These are phyloP conservation scores for Agrocybe chaxingu DNA, from an alignment of 768 basidiomycete species.

Conservation along the genomic window DNA sequence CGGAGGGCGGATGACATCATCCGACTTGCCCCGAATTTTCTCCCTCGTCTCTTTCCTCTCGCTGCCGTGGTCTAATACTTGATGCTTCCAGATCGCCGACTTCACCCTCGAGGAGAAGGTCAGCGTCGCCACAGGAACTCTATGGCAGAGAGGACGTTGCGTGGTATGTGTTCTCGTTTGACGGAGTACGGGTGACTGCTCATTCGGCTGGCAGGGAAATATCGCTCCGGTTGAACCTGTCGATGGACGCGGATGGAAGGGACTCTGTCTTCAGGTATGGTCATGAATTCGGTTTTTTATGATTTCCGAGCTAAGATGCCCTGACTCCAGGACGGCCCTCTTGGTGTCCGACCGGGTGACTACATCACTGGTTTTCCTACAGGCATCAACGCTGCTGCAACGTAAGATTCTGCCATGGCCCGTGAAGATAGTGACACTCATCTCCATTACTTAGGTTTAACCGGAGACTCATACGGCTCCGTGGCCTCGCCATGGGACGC, in stretches of 20 bases:
- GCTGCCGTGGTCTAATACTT: no score
- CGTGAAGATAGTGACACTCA: not conserved
- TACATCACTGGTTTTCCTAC: conserved; percentile 78
- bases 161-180: conserved; percentile 42
- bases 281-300: not conserved
- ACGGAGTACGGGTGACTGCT: not conserved
- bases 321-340: conserved; percentile 54
- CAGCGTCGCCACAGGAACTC: conserved; percentile 61
- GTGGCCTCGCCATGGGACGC: conserved; percentile 75
- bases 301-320: not conserved
- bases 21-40: not conserved
- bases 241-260: conserved; percentile 51
- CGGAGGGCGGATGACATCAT: not conserved
- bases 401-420: conserved; percentile 40
- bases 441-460: conserved; percentile 50
- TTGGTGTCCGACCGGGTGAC: conserved; percentile 76
- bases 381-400: conserved; percentile 76
- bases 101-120: conserved; percentile 63
- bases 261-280: conserved; percentile 66
- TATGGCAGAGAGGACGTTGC: conserved; percentile 62
- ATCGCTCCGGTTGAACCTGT: conserved; percentile 45
- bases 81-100: conserved; percentile 7
- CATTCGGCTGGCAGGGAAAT: conserved; percentile 40
- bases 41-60: not conserved
- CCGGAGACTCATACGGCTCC: conserved; percentile 69